phyloP scores from a whole-genome alignment of 2,329 filamentous ascomycete species.

The Daldinia sp. region DNA sequence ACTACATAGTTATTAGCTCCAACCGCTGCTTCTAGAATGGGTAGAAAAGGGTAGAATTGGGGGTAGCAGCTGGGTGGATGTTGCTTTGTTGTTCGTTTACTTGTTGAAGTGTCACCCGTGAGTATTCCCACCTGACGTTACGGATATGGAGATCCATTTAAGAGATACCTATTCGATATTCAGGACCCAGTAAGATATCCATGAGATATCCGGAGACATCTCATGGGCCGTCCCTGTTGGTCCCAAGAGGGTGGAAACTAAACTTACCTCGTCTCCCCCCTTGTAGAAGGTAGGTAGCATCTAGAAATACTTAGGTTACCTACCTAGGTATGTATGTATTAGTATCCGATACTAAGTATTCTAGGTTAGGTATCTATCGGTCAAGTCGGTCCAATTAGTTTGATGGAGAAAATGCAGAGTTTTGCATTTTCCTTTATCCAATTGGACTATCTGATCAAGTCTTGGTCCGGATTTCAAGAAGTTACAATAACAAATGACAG shows the following conservation, averaged over 20 bases:
- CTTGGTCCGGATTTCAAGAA: conserved; percentile 10
- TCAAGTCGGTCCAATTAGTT: conserved; percentile 14
- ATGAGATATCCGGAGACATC: conserved; percentile 6
- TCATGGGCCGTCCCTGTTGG: not conserved
- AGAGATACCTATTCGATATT: too few relatives aligned
- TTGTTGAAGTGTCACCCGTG: conserved; percentile 18
- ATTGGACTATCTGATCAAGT: conserved; percentile 10
- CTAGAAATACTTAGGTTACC: not conserved
- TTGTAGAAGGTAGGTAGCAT: conserved; percentile 23
- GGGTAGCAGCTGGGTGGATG: not conserved
- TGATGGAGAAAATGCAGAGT: conserved; percentile 25
- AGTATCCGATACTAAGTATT: too few relatives aligned
- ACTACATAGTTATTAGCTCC: conserved; percentile 10
- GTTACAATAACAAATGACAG: conserved; percentile 7
- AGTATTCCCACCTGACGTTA: conserved; percentile 33
- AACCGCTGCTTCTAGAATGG: conserved; percentile 20
- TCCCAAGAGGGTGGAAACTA: conserved; percentile 25
- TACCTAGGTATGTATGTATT: conserved; percentile 7
- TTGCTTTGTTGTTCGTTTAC: conserved; percentile 6
- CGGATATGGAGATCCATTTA: conserved; percentile 4
- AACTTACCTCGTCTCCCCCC: not conserved
- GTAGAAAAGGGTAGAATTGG: too few relatives aligned
- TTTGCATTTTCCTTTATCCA: conserved; percentile 20
- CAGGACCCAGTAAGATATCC: too few relatives aligned
- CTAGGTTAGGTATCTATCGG: too few relatives aligned